Evolutionary conservation across 164 flowering plant species (phyloP).

Genomic region (Buxus sempervirens): DNA sequence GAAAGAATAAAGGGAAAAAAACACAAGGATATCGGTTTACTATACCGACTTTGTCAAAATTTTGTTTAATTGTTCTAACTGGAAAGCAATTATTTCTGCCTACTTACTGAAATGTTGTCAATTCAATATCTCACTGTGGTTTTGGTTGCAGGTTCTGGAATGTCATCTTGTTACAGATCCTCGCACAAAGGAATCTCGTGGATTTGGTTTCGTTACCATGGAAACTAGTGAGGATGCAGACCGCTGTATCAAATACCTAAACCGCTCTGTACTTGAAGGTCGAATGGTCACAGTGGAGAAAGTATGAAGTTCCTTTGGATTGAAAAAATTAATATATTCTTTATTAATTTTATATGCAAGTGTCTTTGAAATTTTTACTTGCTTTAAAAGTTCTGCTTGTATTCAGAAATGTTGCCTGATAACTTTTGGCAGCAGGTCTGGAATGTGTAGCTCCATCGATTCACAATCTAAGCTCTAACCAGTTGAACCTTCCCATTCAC

Average conservation of each 20-base stretch:
- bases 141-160: slow-evolving; percentile 43
- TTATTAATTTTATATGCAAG: slow-evolving; percentile 1
- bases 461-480: slow-evolving; percentile 55
- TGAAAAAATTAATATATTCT: slow-evolving; percentile 2
- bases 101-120: no score
- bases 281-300: slow-evolving; percentile 62
- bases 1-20: no score
- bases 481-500: slow-evolving; percentile 42
- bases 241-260: slow-evolving; percentile 57
- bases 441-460: slow-evolving; percentile 59
- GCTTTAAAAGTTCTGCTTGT: no score
- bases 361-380: slow-evolving; percentile 5
- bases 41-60: no score
- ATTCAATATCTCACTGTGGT: background rate
- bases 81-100: no score
- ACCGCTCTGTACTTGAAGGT: slow-evolving; percentile 66
- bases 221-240: slow-evolving; percentile 54
- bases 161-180: slow-evolving; percentile 64
- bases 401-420: slow-evolving; percentile 47
- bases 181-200: slow-evolving; percentile 65
- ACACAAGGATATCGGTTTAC: no score
- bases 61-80: no score
- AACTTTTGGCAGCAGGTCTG: slow-evolving; percentile 70
- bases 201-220: slow-evolving; percentile 73
- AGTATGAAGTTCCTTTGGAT: slow-evolving; percentile 27